Conservation (phyloP, 1,284 basidiomycete genomes). For the Pseudomicrostroma phylloplanum region DNA sequence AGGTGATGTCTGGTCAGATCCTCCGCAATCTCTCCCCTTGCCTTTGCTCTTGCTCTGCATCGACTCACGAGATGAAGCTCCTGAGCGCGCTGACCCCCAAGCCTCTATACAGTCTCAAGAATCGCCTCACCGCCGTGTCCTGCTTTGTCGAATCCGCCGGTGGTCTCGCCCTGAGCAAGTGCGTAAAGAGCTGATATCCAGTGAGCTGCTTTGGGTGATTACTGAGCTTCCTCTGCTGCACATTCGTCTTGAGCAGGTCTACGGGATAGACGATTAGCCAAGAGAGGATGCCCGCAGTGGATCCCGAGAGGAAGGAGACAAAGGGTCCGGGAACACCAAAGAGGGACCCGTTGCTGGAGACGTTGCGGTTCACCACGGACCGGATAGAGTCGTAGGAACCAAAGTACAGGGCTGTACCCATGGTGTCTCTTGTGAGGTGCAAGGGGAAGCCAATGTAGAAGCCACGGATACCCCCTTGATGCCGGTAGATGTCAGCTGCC, state of each 20-base stretch:
- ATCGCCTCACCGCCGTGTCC: conserved; percentile 51
- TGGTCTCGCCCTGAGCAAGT: conserved; percentile 72
- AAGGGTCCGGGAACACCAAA: conserved; percentile 39
- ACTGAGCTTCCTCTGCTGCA: conserved; percentile 78
- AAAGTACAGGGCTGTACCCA: conserved; percentile 44
- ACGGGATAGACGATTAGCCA: conserved; percentile 50
- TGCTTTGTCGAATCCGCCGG: conserved; percentile 56
- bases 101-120: conserved; percentile 45
- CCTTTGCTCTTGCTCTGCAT: conserved; percentile 9
- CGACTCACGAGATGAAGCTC: conserved; percentile 38
- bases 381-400: conserved; percentile 47
- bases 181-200: conserved; percentile 65
- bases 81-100: conserved; percentile 45
- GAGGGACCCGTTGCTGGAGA: conserved; percentile 19
- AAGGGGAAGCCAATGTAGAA: conserved; percentile 48
- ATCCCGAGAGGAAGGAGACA: conserved; percentile 45
- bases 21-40: no score
- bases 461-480: conserved; percentile 44
- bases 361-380: conserved; percentile 26
- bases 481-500: conserved; percentile 39
- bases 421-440: conserved; percentile 36
- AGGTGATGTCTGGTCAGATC: not conserved
- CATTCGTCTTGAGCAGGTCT: conserved; percentile 78
- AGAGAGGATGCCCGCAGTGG: conserved; percentile 39
- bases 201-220: conserved; percentile 63